Evolutionary conservation across 805 yeast genomes (phyloP).

Genomic region (Schwanniomyces pseudopolymorphus): DNA sequence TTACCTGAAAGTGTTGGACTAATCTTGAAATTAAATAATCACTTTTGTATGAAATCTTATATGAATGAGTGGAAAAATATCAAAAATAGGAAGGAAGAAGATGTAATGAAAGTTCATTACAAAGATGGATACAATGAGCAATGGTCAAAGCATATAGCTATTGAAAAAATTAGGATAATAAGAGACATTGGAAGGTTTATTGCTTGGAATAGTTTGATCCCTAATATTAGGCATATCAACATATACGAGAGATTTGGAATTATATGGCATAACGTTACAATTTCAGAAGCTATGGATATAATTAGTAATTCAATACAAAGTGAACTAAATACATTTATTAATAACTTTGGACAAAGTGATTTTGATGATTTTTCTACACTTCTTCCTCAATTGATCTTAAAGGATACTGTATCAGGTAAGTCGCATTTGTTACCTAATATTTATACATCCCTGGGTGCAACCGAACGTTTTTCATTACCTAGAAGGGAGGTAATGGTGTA

Average conservation of each 20-base stretch:
- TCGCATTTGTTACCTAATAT: neutral
- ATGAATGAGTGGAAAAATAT: too few relatives aligned
- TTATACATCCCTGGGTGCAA: conserved; percentile 4
- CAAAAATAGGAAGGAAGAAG: too few relatives aligned
- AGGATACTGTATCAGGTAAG: conserved; percentile 9
- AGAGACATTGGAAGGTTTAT: conserved; percentile 33
- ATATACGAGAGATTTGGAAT: conserved; percentile 23
- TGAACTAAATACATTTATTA: conserved; percentile 17
- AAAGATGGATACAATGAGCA: conserved; percentile 38
- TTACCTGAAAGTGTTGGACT: conserved; percentile 31
- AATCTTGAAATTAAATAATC: conserved; percentile 29
- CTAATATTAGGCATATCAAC: conserved; percentile 14
- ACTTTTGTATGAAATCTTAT: too few relatives aligned
- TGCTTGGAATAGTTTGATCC: conserved; percentile 26
- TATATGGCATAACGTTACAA: conserved; percentile 16
- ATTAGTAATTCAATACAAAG: conserved; percentile 16
- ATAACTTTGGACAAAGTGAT: conserved; percentile 10
- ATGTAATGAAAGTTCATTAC: too few relatives aligned
- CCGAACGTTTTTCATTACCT: conserved; percentile 2
- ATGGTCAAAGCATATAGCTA: conserved; percentile 38
- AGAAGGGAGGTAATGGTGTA: conserved; percentile 13
- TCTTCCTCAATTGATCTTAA: conserved; percentile 15
- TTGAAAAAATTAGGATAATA: conserved; percentile 39
- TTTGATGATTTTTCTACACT: conserved; percentile 6
- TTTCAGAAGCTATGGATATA: conserved; percentile 8